These are phyloP conservation scores for Novymonas esmeraldas DNA, from an alignment of 208 protist species.

Conservation along the genomic window DNA sequence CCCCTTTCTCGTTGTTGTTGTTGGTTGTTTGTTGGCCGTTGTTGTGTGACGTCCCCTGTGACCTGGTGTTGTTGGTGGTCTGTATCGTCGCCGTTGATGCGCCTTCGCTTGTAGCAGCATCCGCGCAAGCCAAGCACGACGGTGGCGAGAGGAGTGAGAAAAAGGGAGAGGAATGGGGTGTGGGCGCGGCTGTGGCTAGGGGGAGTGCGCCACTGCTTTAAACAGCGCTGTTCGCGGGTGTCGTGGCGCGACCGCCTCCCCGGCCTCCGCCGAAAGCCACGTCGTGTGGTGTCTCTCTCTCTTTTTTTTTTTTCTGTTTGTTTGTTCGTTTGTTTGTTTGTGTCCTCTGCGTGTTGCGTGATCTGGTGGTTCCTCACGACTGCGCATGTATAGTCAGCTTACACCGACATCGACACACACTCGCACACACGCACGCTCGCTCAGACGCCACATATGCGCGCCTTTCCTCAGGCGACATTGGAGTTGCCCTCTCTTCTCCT, in stretches of 20 bases:
- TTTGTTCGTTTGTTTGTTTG: not conserved
- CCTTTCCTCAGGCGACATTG: too few species aligned
- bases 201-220: too few species aligned
- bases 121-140: not conserved
- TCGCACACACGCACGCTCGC: constrained; percentile 11
- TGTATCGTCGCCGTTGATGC: constrained; percentile 1
- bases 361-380: not conserved
- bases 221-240: too few species aligned
- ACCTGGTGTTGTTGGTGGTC: too few species aligned
- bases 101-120: not conserved
- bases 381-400: not conserved
- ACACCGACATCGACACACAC: not conserved
- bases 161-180: not conserved
- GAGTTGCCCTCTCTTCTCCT: too few species aligned
- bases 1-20: too few species aligned
- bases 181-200: too few species aligned
- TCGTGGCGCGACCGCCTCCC: not conserved
- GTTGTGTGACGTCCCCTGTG: too few species aligned
- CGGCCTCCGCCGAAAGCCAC: not conserved
- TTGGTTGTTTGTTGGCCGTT: too few species aligned
- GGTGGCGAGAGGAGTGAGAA: not conserved
- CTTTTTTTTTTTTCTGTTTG: not conserved
- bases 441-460: not conserved
- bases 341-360: not conserved
- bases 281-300: not conserved